Evolutionary conservation across 2,329 filamentous ascomycete genomes (phyloP), one percentile per base, ranked within the genome.

Genomic region (Ilyonectria sp.): DNA sequence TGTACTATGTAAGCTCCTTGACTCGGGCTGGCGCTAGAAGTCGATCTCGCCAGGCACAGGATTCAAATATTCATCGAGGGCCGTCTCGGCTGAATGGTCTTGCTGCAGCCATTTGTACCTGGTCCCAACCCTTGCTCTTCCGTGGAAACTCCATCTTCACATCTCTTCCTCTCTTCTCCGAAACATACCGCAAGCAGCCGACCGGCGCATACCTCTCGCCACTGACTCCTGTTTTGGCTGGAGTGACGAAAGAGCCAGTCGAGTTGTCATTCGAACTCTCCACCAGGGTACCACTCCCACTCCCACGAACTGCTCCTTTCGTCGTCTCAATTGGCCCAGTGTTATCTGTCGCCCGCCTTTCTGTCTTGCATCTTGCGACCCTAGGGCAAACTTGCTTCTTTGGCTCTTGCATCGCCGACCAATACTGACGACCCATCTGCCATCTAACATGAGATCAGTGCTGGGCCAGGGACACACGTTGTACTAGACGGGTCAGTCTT

Each of bases 61-160:
- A 67, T 69, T 74, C 72, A 75, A 74, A 76, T 75, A 74, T 69
- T 70, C 71, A 50, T 62, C 47, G 61, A 67, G 60, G 63, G 72
- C 74, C 74, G 65, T 72, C 52, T 72, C 53, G 55, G 52, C 53
- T 62, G 59, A 57, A 46, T 57, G 54, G 53, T 50, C 19, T 47
- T 62, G n/a, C 52, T 50, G 49, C 53, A 47, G 56, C 58, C 21
- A 65, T 56, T 60, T 63, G 55, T 65, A 55, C 60, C 67, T 37
- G 44, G 52, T 62, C 37, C 29, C 19, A 54, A 29, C 57, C 54
- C 53, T 65, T 31, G 21, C 52, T 63, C 54, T 50, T 50, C 52
- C 35, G 15, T 53, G 44, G 53, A 58, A 58, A 21, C 37, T 37
- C 37, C 29, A n/a, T 44, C 63, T 57, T 49, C 62, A 8, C 33